Evolutionary conservation across 139 green algal species (phyloP), one percentile per base, ranked within the genome.

Genomic region (Coelastrella sp.): DNA sequence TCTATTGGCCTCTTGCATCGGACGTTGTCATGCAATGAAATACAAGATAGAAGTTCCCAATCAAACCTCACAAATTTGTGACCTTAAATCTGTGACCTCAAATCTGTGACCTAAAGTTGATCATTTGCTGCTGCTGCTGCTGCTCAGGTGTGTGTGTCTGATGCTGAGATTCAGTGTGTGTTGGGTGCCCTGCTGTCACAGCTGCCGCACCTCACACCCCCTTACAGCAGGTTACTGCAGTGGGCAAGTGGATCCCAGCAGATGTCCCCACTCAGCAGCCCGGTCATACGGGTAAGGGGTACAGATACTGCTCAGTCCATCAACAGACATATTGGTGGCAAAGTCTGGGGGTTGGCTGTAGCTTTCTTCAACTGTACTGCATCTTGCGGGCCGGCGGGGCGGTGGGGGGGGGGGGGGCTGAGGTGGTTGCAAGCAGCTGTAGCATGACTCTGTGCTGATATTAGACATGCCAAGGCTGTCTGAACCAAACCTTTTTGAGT

Each of bases 61-160:
- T 57, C n/a, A 54, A 47, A 4, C 4, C 23, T 10, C 73, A 47
- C 73, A 78, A n/a, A 7, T 78, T 2, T 11, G n/a, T n/a, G n/a
- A n/a, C n/a, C n/a, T n/a, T n/a, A n/a, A n/a, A n/a, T n/a, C n/a
- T n/a, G 7, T 23, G 2, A 59, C 73, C 73, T 32, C n/a, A n/a
- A n/a, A 10, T 78, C 17, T 7, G 2, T 23, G 19, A 22, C 22
- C 76, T 54, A 14, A 5, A 47, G 78, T 56, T 68, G 78, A 58
- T 84, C 16, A 47, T 83, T 2, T n/a, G n/a, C n/a, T 73, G 6
- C 79, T 73, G 57, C 79, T 85, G 79, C 79, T 85, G 79, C 79
- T 73, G 79, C 58, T 57, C 58, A 73, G 79, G 19, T 73, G 57
- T 19, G 57, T 5, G 23, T 60, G 5, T 20, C 79, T 16, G 17